Conservation (phyloP, 2,329 filamentous ascomycete species). For the Dothideomycetidae sp. region DNA sequence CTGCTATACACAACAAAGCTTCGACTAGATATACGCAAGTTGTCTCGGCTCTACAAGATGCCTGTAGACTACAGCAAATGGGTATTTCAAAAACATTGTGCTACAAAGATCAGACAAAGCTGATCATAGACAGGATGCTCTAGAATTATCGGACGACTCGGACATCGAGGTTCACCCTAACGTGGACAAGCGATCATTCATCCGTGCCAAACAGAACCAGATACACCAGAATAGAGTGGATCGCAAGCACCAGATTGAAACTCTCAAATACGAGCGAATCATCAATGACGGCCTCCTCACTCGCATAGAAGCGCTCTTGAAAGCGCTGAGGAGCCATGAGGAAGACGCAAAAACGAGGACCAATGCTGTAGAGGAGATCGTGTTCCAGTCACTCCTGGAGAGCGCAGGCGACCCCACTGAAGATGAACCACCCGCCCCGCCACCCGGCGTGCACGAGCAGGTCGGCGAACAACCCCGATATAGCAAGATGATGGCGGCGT, state of each 20-base stretch:
- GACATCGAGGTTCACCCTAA: constrained; percentile 98
- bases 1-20: too few relatives aligned
- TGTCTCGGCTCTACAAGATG: too few relatives aligned
- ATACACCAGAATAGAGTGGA: constrained; percentile 85
- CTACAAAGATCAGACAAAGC: too few relatives aligned
- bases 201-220: constrained; percentile 92
- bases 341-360: constrained; percentile 41
- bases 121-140: constrained; percentile 47
- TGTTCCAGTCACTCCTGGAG: constrained; percentile 83
- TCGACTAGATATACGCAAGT: too few relatives aligned
- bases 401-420: constrained; percentile 54
- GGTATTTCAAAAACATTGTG: constrained; percentile 38
- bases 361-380: constrained; percentile 59
- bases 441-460: constrained; percentile 63
- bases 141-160: constrained; percentile 96
- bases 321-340: constrained; percentile 59
- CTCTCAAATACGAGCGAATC: constrained; percentile 78
- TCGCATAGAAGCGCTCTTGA: constrained; percentile 68
- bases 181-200: constrained; percentile 96
- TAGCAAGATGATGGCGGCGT: constrained; percentile 94
- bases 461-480: constrained; percentile 68
- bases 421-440: constrained; percentile 62
- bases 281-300: constrained; percentile 83
- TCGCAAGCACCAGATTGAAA: constrained; percentile 76
- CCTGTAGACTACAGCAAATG: constrained; percentile 61